phyloP scores from a whole-genome alignment of 148 eudicot genomes.

The Camellia lanceoleosa region DNA sequence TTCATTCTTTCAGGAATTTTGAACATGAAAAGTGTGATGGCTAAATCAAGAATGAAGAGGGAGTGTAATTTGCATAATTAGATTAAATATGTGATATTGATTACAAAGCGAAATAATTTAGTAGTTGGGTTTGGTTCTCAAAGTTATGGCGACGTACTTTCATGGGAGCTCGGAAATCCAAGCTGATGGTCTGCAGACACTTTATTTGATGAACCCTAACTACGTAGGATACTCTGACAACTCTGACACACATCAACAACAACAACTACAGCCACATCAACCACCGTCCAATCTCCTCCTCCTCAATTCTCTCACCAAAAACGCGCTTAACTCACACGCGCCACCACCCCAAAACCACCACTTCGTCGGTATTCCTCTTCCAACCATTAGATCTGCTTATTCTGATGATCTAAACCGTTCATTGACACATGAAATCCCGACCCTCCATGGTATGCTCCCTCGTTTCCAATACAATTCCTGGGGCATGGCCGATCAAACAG shows the following conservation, averaged over 20 bases:
- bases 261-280: slow-evolving; percentile 20
- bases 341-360: slow-evolving; percentile 46
- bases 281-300: slow-evolving; percentile 44
- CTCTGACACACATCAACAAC: slow-evolving; percentile 29
- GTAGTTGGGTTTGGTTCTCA: background rate
- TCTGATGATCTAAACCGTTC: slow-evolving; percentile 25
- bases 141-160: slow-evolving; percentile 58
- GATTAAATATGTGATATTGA: background rate
- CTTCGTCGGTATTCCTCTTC: slow-evolving; percentile 60
- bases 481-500: too few relatives aligned
- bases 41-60: background rate
- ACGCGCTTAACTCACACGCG: slow-evolving; percentile 31
- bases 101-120: background rate
- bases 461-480: slow-evolving; percentile 44
- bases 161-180: slow-evolving; percentile 71
- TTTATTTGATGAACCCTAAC: slow-evolving; percentile 72
- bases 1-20: slow-evolving; percentile 8
- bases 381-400: slow-evolving; percentile 12
- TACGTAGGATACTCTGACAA: slow-evolving; percentile 34
- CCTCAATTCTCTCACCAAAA: slow-evolving; percentile 23
- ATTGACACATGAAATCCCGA: slow-evolving; percentile 25
- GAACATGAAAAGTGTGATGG: too few relatives aligned
- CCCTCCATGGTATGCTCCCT: slow-evolving; percentile 37
- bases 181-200: slow-evolving; percentile 63
- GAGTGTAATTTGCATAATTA: background rate